Percentiles rank a stretch among this genome's conserved stretches.
Evolutionary conservation across 139 green algal species (phyloP).

Genomic region (Chlorokybus atmophyticus): DNA sequence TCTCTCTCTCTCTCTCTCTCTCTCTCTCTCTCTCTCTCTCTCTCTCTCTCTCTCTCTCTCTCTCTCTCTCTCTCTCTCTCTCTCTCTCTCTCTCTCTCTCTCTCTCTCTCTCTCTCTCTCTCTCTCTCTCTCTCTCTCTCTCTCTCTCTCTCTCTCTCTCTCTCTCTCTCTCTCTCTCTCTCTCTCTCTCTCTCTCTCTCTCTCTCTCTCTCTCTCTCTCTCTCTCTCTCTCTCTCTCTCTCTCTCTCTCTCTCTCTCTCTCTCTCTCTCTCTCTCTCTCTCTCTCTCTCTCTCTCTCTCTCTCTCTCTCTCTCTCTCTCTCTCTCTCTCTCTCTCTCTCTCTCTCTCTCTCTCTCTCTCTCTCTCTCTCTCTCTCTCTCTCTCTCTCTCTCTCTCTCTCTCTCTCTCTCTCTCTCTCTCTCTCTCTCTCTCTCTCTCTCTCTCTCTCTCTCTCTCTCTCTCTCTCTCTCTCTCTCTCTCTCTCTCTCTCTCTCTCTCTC

Average conservation of each 20-base stretch:
- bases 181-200: background rate
- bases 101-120: background rate
- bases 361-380: background rate
- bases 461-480: background rate
- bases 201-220: background rate
- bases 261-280: background rate
- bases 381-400: background rate
- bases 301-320: background rate
- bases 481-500: constrained; percentile 3
- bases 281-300: background rate
- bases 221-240: background rate
- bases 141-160: background rate
- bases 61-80: background rate
- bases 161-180: background rate
- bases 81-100: background rate
- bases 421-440: constrained; percentile 3
- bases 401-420: background rate
- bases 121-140: background rate
- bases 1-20: background rate
- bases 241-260: background rate
- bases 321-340: background rate
- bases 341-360: background rate
- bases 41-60: constrained; percentile 3
- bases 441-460: constrained; percentile 3
- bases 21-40: constrained; percentile 3